A percentile compares a stretch with the other conserved stretches of the same genome.
phyloP scores from a whole-genome alignment of 257 asterid genomes.

The Nicotiana sylvestris region DNA sequence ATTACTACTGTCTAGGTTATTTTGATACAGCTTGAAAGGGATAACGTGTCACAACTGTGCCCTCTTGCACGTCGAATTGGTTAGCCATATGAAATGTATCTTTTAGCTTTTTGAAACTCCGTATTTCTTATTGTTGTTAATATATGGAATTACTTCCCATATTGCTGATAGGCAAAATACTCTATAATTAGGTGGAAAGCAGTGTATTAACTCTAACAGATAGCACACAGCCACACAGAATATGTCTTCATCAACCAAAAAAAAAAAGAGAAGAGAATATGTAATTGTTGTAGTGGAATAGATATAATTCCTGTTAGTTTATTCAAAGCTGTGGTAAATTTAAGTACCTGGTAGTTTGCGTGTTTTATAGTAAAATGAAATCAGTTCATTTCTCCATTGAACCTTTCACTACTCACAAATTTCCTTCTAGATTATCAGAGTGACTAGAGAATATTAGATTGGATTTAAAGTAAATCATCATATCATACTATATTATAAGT shows the following conservation, averaged over 20 bases:
- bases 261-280: background rate
- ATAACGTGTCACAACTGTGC: background rate
- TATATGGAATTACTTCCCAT: background rate
- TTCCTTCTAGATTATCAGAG: background rate
- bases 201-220: background rate
- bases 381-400: background rate
- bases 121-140: background rate
- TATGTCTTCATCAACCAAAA: background rate
- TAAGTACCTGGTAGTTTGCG: background rate
- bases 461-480: background rate
- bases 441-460: background rate
- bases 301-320: background rate
- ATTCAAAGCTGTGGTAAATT: background rate
- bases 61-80: background rate
- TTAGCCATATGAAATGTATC: background rate
- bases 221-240: background rate
- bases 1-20: background rate
- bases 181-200: background rate
- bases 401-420: background rate
- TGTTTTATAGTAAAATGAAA: background rate
- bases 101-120: background rate
- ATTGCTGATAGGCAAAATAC: background rate
- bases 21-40: background rate
- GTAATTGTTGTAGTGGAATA: background rate
- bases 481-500: no score